Base-by-base conservation (phyloP, 2,329 filamentous ascomycete genomes). In the Neofusicoccum sp. region DNA sequence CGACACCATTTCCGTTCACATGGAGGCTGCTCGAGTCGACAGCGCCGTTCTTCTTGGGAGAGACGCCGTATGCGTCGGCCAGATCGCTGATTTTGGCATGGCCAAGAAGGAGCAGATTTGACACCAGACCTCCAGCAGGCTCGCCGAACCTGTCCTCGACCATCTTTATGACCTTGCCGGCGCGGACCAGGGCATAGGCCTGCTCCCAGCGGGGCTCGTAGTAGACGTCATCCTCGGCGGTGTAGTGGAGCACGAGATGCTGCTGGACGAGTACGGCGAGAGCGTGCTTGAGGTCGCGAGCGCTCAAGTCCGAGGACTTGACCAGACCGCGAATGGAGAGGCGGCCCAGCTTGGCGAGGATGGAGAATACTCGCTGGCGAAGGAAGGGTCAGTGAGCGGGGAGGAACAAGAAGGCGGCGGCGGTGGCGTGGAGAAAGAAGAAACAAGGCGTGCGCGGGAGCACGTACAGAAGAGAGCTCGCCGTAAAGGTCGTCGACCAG, bases 401-500 rank as follows among this genome's bases (percentile, higher is more conserved):
- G 36, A 16, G 43, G 12, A 8, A 53, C 14, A 16, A 11, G 1
- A 41, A 12, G n/a, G 8, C 11, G 7, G 16, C n/a, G 40, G n/a
- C 26, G 36, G 34, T 44, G 9, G 51, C 38, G 26, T 26, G 36
- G 4, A 28, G 8, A 9, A 11, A 31, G 36, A 6, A 43, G 20
- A 47, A n/a, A 16, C 30, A 44, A 12, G 20, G 33, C 48, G 34
- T 28, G 54, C 40, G 41, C 41, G 16, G 33, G 24, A 16, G 30
- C 47, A 80, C 89, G 70, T 89, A 97, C 93, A 73, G 91, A 91
- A 64, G 92, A 91, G 62, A 98, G 86, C 78, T 96, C 90, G 72
- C 95, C 95, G 75, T 95, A 93, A 62, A 90, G 83, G 73, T 97
- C 92, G 72, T 92, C 87, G 65, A 98, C 88, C 65, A 97, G 84